These are phyloP conservation scores for Monilinia fructicola DNA, from an alignment of 2,329 filamentous ascomycete species.

Conservation along the genomic window DNA sequence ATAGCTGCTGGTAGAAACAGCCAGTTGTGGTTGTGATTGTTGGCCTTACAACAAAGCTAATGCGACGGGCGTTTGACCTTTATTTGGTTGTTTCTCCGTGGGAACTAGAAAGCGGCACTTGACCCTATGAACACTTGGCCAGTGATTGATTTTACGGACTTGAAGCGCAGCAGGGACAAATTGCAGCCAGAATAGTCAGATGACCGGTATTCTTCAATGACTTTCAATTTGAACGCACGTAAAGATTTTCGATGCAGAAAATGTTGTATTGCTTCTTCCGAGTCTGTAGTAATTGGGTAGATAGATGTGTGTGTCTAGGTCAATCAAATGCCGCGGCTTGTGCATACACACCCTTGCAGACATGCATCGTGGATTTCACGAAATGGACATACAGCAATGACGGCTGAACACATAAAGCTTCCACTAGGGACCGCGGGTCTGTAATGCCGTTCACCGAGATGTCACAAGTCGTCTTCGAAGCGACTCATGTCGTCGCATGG, in stretches of 20 bases:
- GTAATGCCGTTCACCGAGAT: background rate
- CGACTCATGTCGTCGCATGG: background rate
- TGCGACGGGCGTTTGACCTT: background rate
- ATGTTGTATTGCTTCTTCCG: background rate
- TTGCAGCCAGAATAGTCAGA: slow-evolving; percentile 12
- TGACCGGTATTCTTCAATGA: background rate
- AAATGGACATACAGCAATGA: background rate
- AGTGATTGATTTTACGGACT: slow-evolving; percentile 8
- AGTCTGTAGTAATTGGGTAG: background rate
- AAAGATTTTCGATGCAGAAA: background rate
- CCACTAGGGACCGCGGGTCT: background rate
- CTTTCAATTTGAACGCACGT: background rate
- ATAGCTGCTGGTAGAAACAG: background rate
- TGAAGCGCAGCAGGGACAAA: background rate
- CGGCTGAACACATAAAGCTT: background rate
- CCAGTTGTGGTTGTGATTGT: background rate
- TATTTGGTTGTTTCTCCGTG: background rate
- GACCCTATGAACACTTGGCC: slow-evolving; percentile 15
- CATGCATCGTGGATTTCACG: background rate
- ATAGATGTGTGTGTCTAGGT: too few relatives aligned
- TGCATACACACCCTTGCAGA: background rate
- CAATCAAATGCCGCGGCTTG: background rate
- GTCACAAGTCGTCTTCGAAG: slow-evolving; percentile 1
- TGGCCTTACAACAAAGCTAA: background rate
- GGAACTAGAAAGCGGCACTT: background rate